Evolutionary conservation across 2,329 filamentous ascomycete species (phyloP).

Genomic region (Aspergillus piperis): DNA sequence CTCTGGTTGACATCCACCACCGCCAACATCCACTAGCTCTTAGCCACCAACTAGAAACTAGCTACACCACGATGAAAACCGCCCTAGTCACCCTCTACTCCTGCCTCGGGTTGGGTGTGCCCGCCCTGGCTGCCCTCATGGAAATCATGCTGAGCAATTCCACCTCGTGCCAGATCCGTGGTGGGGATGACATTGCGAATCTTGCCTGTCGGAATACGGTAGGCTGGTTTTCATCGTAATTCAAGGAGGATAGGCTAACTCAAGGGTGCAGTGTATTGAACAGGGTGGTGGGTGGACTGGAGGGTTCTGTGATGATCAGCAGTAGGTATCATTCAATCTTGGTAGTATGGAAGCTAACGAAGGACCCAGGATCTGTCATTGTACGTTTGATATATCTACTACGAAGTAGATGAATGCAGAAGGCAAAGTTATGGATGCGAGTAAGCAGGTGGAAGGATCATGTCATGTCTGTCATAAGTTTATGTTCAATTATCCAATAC

Average conservation of each 20-base stretch:
- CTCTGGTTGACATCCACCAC: neutral
- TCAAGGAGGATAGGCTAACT: neutral
- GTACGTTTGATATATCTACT: constrained; percentile 10
- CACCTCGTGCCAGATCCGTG: constrained; percentile 16
- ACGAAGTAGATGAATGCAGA: no score
- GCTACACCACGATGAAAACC: neutral
- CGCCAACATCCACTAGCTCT: neutral
- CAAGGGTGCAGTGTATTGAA: constrained; percentile 11
- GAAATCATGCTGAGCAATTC: constrained; percentile 6
- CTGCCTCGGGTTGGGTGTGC: neutral
- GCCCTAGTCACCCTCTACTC: neutral
- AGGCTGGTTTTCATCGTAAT: neutral
- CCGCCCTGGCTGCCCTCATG: constrained; percentile 1
- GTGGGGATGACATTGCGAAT: constrained; percentile 14
- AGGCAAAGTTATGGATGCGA: no score
- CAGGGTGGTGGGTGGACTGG: constrained; percentile 20
- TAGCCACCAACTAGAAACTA: neutral
- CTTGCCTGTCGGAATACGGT: constrained; percentile 17
- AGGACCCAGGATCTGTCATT: constrained; percentile 18
- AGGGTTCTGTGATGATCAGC: constrained; percentile 18
- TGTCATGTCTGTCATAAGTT: neutral
- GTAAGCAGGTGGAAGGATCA: neutral
- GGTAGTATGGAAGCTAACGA: neutral
- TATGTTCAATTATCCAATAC: neutral
- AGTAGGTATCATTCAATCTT: constrained; percentile 8